Conservation (phyloP, 306 rosid species). For the Rosa multiflora region DNA sequence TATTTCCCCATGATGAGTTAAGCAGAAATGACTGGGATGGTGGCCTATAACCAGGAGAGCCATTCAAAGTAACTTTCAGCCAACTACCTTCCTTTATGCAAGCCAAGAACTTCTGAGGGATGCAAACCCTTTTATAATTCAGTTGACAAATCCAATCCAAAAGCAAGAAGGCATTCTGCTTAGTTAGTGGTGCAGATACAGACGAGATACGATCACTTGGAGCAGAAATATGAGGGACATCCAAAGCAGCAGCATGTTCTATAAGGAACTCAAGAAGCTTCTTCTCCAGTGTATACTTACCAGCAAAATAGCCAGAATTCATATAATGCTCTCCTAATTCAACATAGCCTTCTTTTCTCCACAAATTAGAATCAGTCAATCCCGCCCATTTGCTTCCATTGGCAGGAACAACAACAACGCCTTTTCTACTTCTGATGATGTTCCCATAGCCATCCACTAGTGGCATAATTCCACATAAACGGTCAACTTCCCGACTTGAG, state of each 20-base stretch:
- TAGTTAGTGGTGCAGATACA: slow-evolving; percentile 48
- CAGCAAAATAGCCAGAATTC: slow-evolving; percentile 28
- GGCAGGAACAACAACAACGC: slow-evolving; percentile 60
- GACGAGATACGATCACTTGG: slow-evolving; percentile 53
- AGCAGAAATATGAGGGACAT: slow-evolving; percentile 59
- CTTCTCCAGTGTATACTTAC: slow-evolving; percentile 18
- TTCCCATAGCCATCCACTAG: slow-evolving; percentile 57
- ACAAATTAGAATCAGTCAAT: slow-evolving; percentile 56
- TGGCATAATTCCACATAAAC: slow-evolving; percentile 43
- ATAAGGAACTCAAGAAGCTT: slow-evolving; percentile 43
- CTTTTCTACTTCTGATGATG: slow-evolving; percentile 5
- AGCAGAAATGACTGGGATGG: slow-evolving; percentile 62
- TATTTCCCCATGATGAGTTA: slow-evolving; percentile 42
- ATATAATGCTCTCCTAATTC: slow-evolving; percentile 60
- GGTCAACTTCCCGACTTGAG: slow-evolving; percentile 8
- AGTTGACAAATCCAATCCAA: slow-evolving; percentile 59
- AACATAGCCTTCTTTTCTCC: slow-evolving; percentile 51
- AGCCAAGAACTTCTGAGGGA: slow-evolving; percentile 44
- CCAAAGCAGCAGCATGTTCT: slow-evolving; percentile 41
- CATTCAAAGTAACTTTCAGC: slow-evolving; percentile 53
- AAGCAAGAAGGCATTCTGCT: slow-evolving; percentile 55
- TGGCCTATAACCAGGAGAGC: slow-evolving; percentile 37
- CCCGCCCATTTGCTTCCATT: slow-evolving; percentile 64
- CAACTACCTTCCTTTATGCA: slow-evolving; percentile 62
- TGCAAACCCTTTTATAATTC: background rate